Evolutionary conservation across 495 filamentous ascomycete species (phyloP).

Genomic region (Bombardia bombarda): DNA sequence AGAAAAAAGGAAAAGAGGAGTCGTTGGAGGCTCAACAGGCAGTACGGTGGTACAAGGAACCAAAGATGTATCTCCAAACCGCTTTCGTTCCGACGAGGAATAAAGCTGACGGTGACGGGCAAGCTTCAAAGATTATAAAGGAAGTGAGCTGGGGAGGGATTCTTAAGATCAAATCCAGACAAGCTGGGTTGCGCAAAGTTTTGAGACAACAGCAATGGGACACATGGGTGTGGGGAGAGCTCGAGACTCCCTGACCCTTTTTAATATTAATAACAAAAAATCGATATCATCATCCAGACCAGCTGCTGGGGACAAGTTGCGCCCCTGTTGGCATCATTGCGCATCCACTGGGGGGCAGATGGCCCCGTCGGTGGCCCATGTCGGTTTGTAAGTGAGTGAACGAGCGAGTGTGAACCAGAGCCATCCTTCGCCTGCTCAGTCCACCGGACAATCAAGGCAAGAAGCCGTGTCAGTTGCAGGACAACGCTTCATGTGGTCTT

Average conservation of each 20-base stretch:
- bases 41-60: conserved; percentile 16
- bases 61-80: conserved; percentile 6
- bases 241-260: conserved; percentile 22
- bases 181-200: conserved; percentile 22
- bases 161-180: conserved; percentile 17
- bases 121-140: conserved; percentile 1
- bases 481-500: conserved; percentile 13
- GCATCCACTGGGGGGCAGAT: conserved; percentile 6
- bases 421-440: conserved; percentile 11
- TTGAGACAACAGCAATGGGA: conserved; percentile 26
- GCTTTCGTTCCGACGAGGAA: conserved; percentile 2
- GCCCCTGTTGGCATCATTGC: conserved; percentile 7
- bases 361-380: conserved; percentile 13
- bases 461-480: conserved; percentile 24
- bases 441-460: conserved; percentile 25
- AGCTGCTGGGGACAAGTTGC: conserved; percentile 19
- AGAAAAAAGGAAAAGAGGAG: conserved; percentile 7
- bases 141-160: conserved; percentile 13
- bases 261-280: conserved; percentile 12
- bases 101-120: conserved; percentile 2
- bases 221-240: conserved; percentile 21
- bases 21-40: conserved; percentile 9
- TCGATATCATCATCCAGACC: conserved; percentile 13
- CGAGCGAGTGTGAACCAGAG: no score
- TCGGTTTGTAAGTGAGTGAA: conserved; percentile 14